Evolutionary conservation across 1,139 yeast species (phyloP).

Genomic region (Hyphopichia fennica): DNA sequence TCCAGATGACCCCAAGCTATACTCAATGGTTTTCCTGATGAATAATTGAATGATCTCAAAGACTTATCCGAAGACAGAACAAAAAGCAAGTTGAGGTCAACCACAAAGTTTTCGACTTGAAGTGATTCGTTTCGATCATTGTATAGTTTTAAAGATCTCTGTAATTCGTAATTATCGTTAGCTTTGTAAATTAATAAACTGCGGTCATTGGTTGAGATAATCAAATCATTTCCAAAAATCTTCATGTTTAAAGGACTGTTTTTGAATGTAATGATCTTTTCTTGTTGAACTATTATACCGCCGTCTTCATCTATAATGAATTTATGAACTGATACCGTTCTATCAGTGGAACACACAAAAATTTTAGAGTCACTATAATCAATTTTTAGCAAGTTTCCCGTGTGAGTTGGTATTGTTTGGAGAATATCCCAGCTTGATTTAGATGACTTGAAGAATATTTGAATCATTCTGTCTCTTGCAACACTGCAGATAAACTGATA

Average conservation of each 20-base stretch:
- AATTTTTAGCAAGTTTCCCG: constrained; percentile 50
- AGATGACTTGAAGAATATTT: constrained; percentile 34
- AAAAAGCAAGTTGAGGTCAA: constrained; percentile 27
- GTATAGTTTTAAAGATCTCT: constrained; percentile 40
- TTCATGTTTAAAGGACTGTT: constrained; percentile 46
- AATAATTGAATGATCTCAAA: constrained; percentile 47
- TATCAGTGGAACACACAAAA: constrained; percentile 58
- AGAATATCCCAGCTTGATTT: constrained; percentile 44
- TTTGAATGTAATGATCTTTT: constrained; percentile 50
- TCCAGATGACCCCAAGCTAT: constrained; percentile 71
- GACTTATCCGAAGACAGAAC: constrained; percentile 61
- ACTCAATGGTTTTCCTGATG: constrained; percentile 45
- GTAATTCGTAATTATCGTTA: constrained; percentile 30
- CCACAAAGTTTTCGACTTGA: constrained; percentile 40
- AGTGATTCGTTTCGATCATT: constrained; percentile 40
- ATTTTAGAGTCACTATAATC: constrained; percentile 30
- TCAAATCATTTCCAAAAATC: constrained; percentile 31
- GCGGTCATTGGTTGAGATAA: constrained; percentile 57
- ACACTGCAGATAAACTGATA: constrained; percentile 40
- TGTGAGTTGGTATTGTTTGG: constrained; percentile 59
- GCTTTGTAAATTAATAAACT: constrained; percentile 40
- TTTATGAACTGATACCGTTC: constrained; percentile 55
- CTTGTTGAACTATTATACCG: constrained; percentile 24
- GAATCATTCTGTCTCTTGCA: constrained; percentile 65
- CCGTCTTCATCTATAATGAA: constrained; percentile 21